Conservation (phyloP, 768 basidiomycete species). For the Paxillus ammoniavirescens region DNA sequence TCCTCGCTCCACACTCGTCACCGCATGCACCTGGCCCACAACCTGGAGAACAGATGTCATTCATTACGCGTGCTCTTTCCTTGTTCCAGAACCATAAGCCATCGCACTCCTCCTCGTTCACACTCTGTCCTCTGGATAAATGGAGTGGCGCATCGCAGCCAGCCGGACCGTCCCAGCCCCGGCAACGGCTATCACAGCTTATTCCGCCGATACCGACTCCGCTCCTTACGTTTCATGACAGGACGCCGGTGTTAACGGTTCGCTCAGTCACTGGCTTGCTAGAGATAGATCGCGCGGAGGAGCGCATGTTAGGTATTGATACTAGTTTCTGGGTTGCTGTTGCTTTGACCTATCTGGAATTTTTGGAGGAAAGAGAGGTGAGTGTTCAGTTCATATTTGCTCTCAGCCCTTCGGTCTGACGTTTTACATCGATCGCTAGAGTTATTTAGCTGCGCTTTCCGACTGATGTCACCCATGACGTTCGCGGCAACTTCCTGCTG, state of each 20-base stretch:
- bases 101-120: constrained; percentile 63
- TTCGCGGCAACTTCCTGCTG: not conserved
- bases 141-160: constrained; percentile 15
- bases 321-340: constrained; percentile 77
- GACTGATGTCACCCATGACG: constrained; percentile 31
- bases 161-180: constrained; percentile 23
- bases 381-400: constrained; percentile 21
- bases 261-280: constrained; percentile 58
- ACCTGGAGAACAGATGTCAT: constrained; percentile 34
- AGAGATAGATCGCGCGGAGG: constrained; percentile 59
- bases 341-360: constrained; percentile 73
- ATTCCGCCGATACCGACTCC: constrained; percentile 38
- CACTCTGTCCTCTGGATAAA: constrained; percentile 35
- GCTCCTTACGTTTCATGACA: constrained; percentile 68
- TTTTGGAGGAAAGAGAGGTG: constrained; percentile 76
- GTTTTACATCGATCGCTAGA: constrained; percentile 32
- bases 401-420: constrained; percentile 2
- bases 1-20: constrained; percentile 47
- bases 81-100: constrained; percentile 49
- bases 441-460: constrained; percentile 53
- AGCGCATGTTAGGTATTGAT: constrained; percentile 63
- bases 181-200: constrained; percentile 16
- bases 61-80: constrained; percentile 52
- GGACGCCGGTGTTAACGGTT: constrained; percentile 63
- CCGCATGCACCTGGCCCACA: constrained; percentile 32